phyloP scores from a whole-genome alignment of 2,329 filamentous ascomycete species.

The Penicillium sp. region DNA sequence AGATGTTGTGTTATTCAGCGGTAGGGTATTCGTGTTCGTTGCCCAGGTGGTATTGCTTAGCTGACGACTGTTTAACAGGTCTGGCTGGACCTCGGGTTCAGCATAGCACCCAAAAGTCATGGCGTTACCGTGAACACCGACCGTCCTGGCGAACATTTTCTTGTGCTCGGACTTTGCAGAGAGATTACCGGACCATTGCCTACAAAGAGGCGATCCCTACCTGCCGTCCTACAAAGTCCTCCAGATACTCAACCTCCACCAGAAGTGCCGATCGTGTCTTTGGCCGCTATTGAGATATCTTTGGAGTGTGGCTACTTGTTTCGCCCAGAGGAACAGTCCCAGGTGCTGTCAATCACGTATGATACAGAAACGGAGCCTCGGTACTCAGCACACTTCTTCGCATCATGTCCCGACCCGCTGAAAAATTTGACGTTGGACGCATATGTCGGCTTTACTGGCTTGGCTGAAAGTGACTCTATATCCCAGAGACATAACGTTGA shows the following conservation, averaged over 20 bases:
- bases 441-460: background rate
- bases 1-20: constrained; percentile 27
- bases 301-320: constrained; percentile 16
- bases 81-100: constrained; percentile 34
- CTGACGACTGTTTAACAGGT: constrained; percentile 21
- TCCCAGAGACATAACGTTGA: background rate
- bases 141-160: constrained; percentile 5
- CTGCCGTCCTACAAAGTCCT: constrained; percentile 16
- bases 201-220: constrained; percentile 11
- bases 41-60: background rate
- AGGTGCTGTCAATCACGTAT: background rate
- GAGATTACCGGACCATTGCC: background rate
- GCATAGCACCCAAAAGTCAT: constrained; percentile 21
- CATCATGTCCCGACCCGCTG: background rate
- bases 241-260: constrained; percentile 18
- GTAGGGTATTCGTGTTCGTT: constrained; percentile 10
- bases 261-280: constrained; percentile 9
- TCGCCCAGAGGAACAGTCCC: background rate
- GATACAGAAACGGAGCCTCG: background rate
- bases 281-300: constrained; percentile 24
- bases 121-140: background rate
- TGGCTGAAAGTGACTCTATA: background rate
- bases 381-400: background rate
- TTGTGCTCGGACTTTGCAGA: constrained; percentile 26
- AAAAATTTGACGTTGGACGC: background rate